A percentile compares a stretch with the other conserved stretches of the same genome.
These are phyloP conservation scores for Apiosordaria backusii DNA, from an alignment of 495 filamentous ascomycete genomes.

Conservation along the genomic window DNA sequence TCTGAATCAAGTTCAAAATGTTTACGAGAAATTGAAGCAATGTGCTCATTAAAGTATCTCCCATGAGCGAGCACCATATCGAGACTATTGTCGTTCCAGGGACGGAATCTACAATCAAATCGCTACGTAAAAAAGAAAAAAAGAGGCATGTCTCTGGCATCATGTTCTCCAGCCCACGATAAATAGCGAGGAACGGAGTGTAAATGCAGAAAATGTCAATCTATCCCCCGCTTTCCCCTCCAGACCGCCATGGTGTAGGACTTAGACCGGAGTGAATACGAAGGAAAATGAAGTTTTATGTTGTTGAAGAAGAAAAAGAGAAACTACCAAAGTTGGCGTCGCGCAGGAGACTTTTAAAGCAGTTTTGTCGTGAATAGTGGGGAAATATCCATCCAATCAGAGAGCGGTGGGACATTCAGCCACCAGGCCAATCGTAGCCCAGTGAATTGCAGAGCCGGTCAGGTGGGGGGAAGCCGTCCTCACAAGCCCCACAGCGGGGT, in stretches of 20 bases:
- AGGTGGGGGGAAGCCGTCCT: neutral
- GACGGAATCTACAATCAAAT: neutral
- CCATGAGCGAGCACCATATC: too few species aligned
- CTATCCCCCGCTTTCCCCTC: constrained; percentile 79
- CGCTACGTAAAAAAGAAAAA: neutral
- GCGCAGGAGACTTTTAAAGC: constrained; percentile 12
- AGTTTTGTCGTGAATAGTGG: neutral
- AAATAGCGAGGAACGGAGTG: constrained; percentile 37
- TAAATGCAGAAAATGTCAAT: constrained; percentile 49
- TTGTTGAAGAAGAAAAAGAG: constrained; percentile 43
- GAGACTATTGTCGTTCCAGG: too few species aligned
- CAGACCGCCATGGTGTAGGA: constrained; percentile 57
- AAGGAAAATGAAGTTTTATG: constrained; percentile 58
- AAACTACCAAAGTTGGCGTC: constrained; percentile 13
- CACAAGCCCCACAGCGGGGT: neutral
- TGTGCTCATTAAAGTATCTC: too few species aligned
- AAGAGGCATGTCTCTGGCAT: constrained; percentile 10
- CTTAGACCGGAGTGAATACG: constrained; percentile 77
- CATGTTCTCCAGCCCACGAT: neutral
- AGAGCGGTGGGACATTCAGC: neutral
- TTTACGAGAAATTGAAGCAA: too few species aligned
- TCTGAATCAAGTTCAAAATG: too few species aligned
- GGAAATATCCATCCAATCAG: neutral
- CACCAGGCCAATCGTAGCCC: neutral
- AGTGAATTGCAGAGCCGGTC: constrained; percentile 5